phyloP scores from a whole-genome alignment of 805 yeast genomes.

The Zygoascus ofunaensis region DNA sequence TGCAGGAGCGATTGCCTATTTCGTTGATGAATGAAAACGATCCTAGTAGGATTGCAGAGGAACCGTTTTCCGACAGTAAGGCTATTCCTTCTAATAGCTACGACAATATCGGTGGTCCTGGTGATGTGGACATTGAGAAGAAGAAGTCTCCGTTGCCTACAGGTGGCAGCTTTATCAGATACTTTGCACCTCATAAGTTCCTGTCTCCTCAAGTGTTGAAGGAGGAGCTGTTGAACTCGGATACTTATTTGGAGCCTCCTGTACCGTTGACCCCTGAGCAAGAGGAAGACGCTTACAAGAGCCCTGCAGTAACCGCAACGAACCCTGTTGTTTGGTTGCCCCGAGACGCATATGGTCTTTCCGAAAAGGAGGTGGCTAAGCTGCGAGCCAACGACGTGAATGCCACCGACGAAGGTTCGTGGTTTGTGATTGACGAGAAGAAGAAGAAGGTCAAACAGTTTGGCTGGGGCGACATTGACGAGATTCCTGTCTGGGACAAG shows the following conservation, averaged over 20 bases:
- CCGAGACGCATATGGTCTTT: slow-evolving; percentile 77
- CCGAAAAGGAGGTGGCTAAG: slow-evolving; percentile 48
- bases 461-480: slow-evolving; percentile 26
- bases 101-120: not conserved
- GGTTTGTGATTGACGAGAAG: slow-evolving; percentile 34
- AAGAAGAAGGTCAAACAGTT: slow-evolving; percentile 37
- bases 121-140: slow-evolving; percentile 4
- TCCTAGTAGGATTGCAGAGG: slow-evolving; percentile 2
- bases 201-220: slow-evolving; percentile 29
- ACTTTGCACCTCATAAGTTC: slow-evolving; percentile 48
- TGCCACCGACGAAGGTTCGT: slow-evolving; percentile 61
- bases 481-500: slow-evolving; percentile 17
- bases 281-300: slow-evolving; percentile 61
- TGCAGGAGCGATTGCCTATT: slow-evolving; percentile 36
- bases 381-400: slow-evolving; percentile 44
- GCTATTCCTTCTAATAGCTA: not conserved
- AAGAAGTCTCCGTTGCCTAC: not conserved
- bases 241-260: slow-evolving; percentile 24
- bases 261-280: slow-evolving; percentile 29
- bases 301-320: slow-evolving; percentile 60
- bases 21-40: slow-evolving; percentile 20
- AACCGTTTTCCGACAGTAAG: slow-evolving; percentile 2
- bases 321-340: slow-evolving; percentile 89
- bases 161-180: slow-evolving; percentile 33
- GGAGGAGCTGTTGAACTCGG: slow-evolving; percentile 21